Evolutionary conservation across 306 rosid genomes (phyloP).

Genomic region (Datisca glomerata): DNA sequence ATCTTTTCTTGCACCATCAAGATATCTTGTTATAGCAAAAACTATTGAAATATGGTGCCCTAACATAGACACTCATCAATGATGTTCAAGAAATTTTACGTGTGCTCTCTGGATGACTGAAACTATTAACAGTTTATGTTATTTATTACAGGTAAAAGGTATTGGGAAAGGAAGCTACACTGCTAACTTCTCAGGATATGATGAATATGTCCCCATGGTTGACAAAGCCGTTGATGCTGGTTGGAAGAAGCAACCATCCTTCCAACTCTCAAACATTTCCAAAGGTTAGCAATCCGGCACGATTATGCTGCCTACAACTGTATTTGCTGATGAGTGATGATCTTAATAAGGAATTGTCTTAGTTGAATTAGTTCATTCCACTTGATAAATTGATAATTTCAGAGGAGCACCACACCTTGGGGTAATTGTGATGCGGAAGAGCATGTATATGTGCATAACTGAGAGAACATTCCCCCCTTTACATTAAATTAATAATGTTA

Average conservation of each 20-base stretch:
- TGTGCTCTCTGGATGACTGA: too few relatives aligned
- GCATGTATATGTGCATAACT: too few relatives aligned
- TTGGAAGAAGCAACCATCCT: conserved; percentile 62
- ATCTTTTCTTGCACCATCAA: neutral
- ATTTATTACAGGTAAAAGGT: conserved; percentile 42
- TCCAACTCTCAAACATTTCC: conserved; percentile 36
- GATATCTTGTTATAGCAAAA: neutral
- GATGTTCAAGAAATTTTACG: neutral
- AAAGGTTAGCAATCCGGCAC: conserved; percentile 38
- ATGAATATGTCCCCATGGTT: conserved; percentile 92
- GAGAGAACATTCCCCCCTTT: too few relatives aligned
- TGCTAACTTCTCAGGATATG: conserved; percentile 60
- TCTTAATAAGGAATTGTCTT: too few relatives aligned
- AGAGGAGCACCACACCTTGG: too few relatives aligned
- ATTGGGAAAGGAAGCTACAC: conserved; percentile 57
- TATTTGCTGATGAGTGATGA: neutral
- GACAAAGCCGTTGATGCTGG: conserved; percentile 88
- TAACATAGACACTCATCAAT: neutral
- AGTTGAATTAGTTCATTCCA: too few relatives aligned
- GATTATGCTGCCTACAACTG: neutral
- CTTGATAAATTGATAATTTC: too few relatives aligned
- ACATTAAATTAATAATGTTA: too few relatives aligned
- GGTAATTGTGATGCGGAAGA: too few relatives aligned
- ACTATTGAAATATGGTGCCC: neutral
- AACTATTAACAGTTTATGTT: neutral